Evolutionary conservation across 225 moss, liverwort and hornwort genomes (phyloP).

Genomic region (Pseudoscleropodium purum): DNA sequence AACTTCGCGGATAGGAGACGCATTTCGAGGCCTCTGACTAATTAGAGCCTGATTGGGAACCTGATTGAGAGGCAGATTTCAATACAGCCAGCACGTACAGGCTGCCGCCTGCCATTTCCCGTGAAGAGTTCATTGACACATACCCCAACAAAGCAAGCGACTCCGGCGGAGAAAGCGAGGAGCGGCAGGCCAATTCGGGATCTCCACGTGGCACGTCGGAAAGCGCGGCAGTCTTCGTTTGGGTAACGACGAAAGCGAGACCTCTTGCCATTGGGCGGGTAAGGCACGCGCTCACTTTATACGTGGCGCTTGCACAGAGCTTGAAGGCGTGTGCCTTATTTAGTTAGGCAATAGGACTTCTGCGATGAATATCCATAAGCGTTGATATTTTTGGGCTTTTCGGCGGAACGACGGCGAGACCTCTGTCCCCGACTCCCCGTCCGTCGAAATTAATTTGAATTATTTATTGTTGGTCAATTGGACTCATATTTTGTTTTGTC

Average conservation of each 20-base stretch:
- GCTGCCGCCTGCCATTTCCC: too few relatives aligned
- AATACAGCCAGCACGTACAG: neutral
- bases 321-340: neutral
- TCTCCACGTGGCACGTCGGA: neutral
- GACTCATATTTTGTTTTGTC: too few relatives aligned
- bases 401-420: neutral
- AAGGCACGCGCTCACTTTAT: rapidly evolving
- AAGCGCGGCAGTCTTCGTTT: neutral
- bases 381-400: neutral
- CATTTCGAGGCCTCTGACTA: neutral
- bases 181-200: neutral
- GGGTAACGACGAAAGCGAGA: neutral
- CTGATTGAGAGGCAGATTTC: neutral
- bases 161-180: too few relatives aligned
- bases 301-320: neutral
- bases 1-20: neutral
- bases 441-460: neutral
- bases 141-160: neutral
- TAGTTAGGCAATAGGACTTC: too few relatives aligned
- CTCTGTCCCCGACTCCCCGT: too few relatives aligned
- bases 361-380: neutral
- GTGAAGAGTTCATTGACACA: neutral
- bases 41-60: neutral
- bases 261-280: too few relatives aligned
- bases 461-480: too few relatives aligned